Base-by-base conservation (phyloP, 2,329 filamentous ascomycete genomes). In the Cercospora citrullina region DNA sequence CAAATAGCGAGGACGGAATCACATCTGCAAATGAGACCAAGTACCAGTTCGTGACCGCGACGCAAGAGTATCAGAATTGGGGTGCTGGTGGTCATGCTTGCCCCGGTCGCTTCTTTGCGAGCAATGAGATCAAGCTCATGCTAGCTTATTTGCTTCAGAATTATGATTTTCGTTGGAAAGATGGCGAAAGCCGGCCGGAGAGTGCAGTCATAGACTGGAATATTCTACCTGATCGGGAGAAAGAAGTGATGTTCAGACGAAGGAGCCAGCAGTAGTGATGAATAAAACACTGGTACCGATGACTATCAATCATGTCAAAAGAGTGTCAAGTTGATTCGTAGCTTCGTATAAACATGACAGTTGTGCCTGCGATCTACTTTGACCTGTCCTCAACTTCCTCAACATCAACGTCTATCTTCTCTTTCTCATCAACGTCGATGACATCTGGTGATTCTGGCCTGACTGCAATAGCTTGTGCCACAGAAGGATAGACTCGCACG, bases 81-180 rank as follows among this genome's bases (percentile, higher is more conserved):
- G 75, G 75, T n/a, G 60, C 71, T 21, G 76, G 76, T 18, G 63
- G 67, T 12, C 72, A 75, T 60, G 74, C 72, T n/a, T 75, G 77
- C 63, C 76, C 76, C 2, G 76, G 77, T 1, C 67, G 77, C 12
- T 77, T 75, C 65, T 75, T 77, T 30, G 76, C 73, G 9, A 66
- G 67, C 18, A 73, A 74, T 42, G 72, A 74, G 51, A 72, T 76
- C 53, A 77, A 77, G 64, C 63, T 77, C 42, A 67, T 75, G 10
- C 45, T 78, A 12, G 70, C 67, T 4, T 70, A 76, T 51, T 48
- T 77, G 23, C 66, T 76, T 12, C 57, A 73, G 39, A 69, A 75
- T n/a, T 76, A 77, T 68, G 76, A 78, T 42, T 69, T 75, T 21
- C 33, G 69, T 26, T 68, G 73, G 60, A 69, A 67, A 18, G 66